Evolutionary conservation across 2,329 filamentous ascomycete species (phyloP).

Genomic region (Paecilomyces sp.): DNA sequence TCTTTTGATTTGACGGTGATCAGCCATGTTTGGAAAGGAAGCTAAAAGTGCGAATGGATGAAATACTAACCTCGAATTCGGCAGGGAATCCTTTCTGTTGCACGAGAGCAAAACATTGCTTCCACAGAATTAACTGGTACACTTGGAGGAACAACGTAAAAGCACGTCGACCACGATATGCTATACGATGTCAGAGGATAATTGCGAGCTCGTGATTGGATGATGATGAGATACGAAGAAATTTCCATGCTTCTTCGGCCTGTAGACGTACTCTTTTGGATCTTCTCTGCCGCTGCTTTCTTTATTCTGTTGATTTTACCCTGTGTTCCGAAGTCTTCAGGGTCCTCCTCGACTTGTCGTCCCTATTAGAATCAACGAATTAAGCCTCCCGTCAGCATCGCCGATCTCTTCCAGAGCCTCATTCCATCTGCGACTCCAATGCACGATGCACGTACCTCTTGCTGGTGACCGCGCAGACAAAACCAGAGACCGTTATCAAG

Average conservation of each 20-base stretch:
- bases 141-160: constrained; percentile 74
- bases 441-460: constrained; percentile 50
- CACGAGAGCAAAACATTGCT: constrained; percentile 70
- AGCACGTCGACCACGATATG: constrained; percentile 57
- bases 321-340: constrained; percentile 60
- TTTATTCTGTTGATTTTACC: constrained; percentile 52
- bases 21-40: neutral
- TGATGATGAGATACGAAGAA: constrained; percentile 1
- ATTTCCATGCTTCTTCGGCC: constrained; percentile 2
- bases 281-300: constrained; percentile 48
- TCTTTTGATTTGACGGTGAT: constrained; percentile 20
- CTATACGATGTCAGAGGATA: constrained; percentile 36
- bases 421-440: neutral
- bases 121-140: constrained; percentile 76
- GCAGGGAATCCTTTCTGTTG: constrained; percentile 56
- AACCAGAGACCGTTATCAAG: constrained; percentile 69
- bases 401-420: neutral
- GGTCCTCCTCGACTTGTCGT: constrained; percentile 49
- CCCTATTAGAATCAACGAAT: constrained; percentile 19
- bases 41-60: neutral
- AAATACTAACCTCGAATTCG: constrained; percentile 59
- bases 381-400: neutral
- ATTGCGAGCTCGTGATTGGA: neutral
- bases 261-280: constrained; percentile 38
- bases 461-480: constrained; percentile 72